Conservation (phyloP, 192 early-diverging fungal species). For the Coemansia sp. region DNA sequence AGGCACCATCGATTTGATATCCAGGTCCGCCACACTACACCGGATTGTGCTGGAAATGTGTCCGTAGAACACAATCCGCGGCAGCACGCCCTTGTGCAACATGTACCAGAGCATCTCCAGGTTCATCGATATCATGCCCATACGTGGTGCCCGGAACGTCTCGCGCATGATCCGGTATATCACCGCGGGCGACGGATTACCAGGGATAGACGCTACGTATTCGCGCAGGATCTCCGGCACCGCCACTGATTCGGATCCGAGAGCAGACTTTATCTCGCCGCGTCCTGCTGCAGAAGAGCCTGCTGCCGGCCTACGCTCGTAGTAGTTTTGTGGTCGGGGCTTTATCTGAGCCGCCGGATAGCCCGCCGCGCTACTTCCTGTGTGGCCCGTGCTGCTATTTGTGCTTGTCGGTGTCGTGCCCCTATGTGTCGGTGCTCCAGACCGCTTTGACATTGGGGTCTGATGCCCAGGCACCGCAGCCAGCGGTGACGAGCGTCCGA, state of each 20-base stretch:
- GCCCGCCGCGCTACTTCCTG: neutral
- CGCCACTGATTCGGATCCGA: neutral
- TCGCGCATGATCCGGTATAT: conserved; percentile 46
- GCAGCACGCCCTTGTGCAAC: conserved; percentile 40
- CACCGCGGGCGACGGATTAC: conserved; percentile 14
- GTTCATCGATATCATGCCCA: conserved; percentile 47
- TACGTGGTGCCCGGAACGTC: conserved; percentile 43
- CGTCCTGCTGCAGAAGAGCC: neutral
- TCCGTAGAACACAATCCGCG: conserved; percentile 42
- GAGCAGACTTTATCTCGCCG: neutral
- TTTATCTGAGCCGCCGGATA: neutral
- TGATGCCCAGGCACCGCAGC: neutral
- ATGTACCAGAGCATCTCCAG: conserved; percentile 40
- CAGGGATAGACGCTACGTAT: conserved; percentile 32
- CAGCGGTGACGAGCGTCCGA: neutral
- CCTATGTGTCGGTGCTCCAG: neutral
- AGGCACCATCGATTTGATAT: conserved; percentile 30
- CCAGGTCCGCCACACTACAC: conserved; percentile 23
- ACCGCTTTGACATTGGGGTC: neutral
- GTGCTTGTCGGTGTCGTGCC: neutral
- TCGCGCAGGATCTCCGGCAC: conserved; percentile 28
- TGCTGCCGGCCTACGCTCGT: neutral
- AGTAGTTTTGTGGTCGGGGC: neutral
- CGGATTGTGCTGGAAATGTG: conserved; percentile 41
- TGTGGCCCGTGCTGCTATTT: neutral